phyloP scores from a whole-genome alignment of 352 stramenopile genomes.

The Globisporangium okanoganense region DNA sequence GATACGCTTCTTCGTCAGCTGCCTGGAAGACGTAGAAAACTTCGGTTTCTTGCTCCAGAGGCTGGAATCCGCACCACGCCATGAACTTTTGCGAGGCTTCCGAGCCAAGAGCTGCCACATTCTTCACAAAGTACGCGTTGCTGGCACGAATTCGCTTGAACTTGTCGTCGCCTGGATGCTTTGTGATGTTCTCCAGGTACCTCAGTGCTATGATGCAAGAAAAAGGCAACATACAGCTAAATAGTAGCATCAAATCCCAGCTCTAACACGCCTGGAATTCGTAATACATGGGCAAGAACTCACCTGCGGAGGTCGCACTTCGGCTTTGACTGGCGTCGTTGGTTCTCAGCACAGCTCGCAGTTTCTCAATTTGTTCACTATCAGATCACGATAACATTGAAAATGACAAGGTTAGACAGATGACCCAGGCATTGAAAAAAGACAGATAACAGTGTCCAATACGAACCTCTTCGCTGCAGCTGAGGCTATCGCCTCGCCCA shows the following conservation, averaged over 20 bases:
- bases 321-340: conserved; percentile 15
- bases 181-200: conserved; percentile 68
- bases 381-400: too few relatives aligned
- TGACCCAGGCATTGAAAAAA: too few relatives aligned
- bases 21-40: conserved; percentile 41
- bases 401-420: not conserved
- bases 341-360: conserved; percentile 18
- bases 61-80: conserved; percentile 58
- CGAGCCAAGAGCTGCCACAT: conserved; percentile 24
- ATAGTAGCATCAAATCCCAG: not conserved
- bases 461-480: conserved; percentile 1
- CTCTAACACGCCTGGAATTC: too few relatives aligned
- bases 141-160: conserved; percentile 68
- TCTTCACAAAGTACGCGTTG: conserved; percentile 71
- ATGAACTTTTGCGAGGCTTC: conserved; percentile 19
- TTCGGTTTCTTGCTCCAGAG: conserved; percentile 20
- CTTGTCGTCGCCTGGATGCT: conserved; percentile 46
- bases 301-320: conserved; percentile 36
- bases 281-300: not conserved
- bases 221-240: not conserved
- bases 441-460: not conserved
- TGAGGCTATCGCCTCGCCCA: conserved; percentile 15
- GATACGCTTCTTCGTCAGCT: not conserved
- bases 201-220: conserved; percentile 27
- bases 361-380: conserved; percentile 22